Evolutionary conservation across 148 eudicot species (phyloP), one percentile per base, ranked within the genome.

Genomic region (Polygonum maritimum): DNA sequence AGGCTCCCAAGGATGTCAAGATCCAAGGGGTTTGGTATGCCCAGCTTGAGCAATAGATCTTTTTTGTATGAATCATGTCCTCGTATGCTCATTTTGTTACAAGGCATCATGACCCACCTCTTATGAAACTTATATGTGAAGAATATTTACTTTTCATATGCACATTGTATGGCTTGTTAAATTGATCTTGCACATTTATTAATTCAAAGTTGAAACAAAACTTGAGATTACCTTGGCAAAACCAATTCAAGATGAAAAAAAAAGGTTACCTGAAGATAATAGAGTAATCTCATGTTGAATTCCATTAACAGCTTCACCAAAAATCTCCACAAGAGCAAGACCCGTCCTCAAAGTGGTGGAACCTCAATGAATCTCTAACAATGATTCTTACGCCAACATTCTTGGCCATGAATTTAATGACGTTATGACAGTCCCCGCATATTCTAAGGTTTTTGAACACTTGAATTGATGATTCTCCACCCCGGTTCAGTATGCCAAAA

Each of bases 1-100:
- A 96, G 85, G 83, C 77, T 44, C 98, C 99, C 0, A 96, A 96
- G 81, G 99, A 96, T 76, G 99, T 96, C 31, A 96, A 96, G 88
- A 92, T 92, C 73, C 96, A 92, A 76, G 98, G 99, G 1, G 48
- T 96, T 49, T 96, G 99, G 99, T 96, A 96, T 84, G 99, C 94
- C 62, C 99, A 96, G 77, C 96, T 96, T 71, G 98, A 85, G 75
- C 49, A 81, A 74, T 78, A 76, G 78, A 65, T 31, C 54, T 60
- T 75, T 65, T 78, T 45, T 80, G 69, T 80, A 70, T 75, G 75
- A 49, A 22, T 31, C 18, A 48, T 73, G 22, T 31, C 48, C 39
- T 74, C 18, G 76, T 76, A 77, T 55, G 74, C 75, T 73, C 71
- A 48, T 80, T 83, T 80, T 76, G 78, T 80, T 76, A 40, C 44